A percentile compares a stretch with the other conserved stretches of the same genome.
phyloP scores from a whole-genome alignment of 805 yeast species.

The Metschnikowia sp. region DNA sequence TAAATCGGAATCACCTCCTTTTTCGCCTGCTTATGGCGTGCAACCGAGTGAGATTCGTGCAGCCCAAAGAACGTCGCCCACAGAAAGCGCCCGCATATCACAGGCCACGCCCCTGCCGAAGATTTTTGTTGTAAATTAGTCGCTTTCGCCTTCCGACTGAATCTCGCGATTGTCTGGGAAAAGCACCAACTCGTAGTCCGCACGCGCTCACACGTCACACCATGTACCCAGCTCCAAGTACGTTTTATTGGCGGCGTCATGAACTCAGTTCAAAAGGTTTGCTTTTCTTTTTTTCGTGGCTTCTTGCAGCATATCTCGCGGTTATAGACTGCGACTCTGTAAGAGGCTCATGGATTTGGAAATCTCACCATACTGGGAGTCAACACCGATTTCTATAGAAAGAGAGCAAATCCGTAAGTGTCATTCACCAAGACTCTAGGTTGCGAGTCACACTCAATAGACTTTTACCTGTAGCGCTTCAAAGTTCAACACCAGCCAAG shows the following conservation, averaged over 20 bases:
- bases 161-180: slow-evolving; percentile 82
- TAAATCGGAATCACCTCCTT: slow-evolving; percentile 70
- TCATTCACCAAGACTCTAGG: too few species aligned
- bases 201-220: slow-evolving; percentile 59
- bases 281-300: too few species aligned
- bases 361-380: too few species aligned
- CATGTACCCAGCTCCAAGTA: slow-evolving; percentile 19
- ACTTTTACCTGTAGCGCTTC: too few species aligned
- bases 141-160: slow-evolving; percentile 60
- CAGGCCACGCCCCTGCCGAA: slow-evolving; percentile 44
- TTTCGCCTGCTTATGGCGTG: slow-evolving; percentile 54
- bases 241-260: slow-evolving; percentile 22
- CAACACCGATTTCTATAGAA: too few species aligned
- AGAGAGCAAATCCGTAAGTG: too few species aligned
- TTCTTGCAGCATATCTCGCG: too few species aligned
- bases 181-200: slow-evolving; percentile 56
- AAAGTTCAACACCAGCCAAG: too few species aligned
- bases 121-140: slow-evolving; percentile 45
- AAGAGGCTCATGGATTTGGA: too few species aligned
- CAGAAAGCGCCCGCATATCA: slow-evolving; percentile 56
- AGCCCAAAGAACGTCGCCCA: slow-evolving; percentile 87
- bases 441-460: too few species aligned
- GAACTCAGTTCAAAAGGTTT: slow-evolving; percentile 3
- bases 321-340: too few species aligned
- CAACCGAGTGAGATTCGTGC: slow-evolving; percentile 34